These are phyloP conservation scores for Euphorbia pulcherrima DNA, from an alignment of 345 rosid species.

Conservation along the genomic window DNA sequence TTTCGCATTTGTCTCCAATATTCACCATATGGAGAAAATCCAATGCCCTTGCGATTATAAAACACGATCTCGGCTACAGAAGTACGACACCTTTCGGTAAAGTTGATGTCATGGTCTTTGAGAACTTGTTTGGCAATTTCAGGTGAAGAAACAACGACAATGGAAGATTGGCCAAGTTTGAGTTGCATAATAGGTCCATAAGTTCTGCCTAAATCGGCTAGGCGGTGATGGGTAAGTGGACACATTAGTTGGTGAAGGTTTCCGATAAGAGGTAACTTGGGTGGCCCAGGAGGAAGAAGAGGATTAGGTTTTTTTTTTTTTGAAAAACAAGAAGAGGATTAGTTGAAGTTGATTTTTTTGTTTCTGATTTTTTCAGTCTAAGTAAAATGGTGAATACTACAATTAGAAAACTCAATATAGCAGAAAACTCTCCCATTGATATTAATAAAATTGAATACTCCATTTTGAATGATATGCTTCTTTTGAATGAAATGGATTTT, in stretches of 20 bases:
- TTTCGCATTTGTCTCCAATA: neutral
- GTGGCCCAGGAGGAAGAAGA: neutral
- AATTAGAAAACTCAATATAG: too few relatives aligned
- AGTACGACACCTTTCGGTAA: neutral
- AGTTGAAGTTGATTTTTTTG: too few relatives aligned
- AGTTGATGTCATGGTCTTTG: neutral
- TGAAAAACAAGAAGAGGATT: too few relatives aligned
- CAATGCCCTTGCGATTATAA: neutral
- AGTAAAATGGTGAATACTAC: too few relatives aligned
- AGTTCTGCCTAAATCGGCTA: neutral
- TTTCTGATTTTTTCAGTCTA: too few relatives aligned
- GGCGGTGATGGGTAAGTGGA: neutral
- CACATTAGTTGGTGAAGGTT: neutral
- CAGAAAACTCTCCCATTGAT: too few relatives aligned
- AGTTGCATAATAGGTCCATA: neutral
- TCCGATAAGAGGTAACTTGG: neutral
- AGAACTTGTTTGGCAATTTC: neutral
- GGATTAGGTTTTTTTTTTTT: too few relatives aligned
- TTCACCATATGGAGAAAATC: neutral
- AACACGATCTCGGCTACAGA: neutral
- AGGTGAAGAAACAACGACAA: neutral
- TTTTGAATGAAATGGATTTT: too few relatives aligned
- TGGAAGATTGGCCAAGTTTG: neutral
- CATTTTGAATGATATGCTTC: too few relatives aligned
- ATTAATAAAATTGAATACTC: too few relatives aligned